Percentiles rank a stretch among this genome's conserved stretches.
Conservation (phyloP, 768 basidiomycete species). For the Sarcomyxa edulis region DNA sequence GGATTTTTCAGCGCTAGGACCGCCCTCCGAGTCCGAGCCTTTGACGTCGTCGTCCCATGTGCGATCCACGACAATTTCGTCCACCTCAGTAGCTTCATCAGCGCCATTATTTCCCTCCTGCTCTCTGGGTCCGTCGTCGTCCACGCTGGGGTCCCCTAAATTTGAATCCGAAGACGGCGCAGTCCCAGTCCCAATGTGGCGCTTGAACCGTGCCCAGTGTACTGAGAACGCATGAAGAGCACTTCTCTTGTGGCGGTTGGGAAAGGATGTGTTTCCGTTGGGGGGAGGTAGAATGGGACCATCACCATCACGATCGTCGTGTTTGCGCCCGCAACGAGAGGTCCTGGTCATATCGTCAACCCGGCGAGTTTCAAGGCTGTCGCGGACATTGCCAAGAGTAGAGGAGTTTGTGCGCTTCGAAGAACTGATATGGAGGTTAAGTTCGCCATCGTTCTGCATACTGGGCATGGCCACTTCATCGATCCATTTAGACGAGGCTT, state of each 20-base stretch:
- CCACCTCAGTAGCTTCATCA: constrained; percentile 38
- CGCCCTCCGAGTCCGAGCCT: constrained; percentile 50
- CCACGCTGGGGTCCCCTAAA: constrained; percentile 41
- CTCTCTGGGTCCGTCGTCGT: constrained; percentile 27
- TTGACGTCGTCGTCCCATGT: constrained; percentile 58
- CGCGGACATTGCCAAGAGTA: too few species aligned
- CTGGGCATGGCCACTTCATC: constrained; percentile 6
- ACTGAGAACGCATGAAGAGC: constrained; percentile 34
- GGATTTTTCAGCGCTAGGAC: constrained; percentile 41
- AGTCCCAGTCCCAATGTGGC: constrained; percentile 49
- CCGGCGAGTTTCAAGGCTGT: too few species aligned
- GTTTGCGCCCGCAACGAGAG: too few species aligned
- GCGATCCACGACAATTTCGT: constrained; percentile 75
- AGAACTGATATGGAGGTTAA: too few species aligned
- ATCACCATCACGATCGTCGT: too few species aligned
- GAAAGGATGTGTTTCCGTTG: constrained; percentile 14
- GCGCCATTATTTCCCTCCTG: constrained; percentile 21
- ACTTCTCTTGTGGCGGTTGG: constrained; percentile 23
- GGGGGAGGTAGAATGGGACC: constrained; percentile 35
- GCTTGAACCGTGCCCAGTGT: constrained; percentile 48
- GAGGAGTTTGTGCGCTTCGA: too few species aligned
- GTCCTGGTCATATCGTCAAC: too few species aligned
- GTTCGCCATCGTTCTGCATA: too few species aligned
- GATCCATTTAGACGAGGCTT: constrained; percentile 8
- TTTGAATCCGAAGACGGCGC: constrained; percentile 52